Base-by-base conservation (phyloP, 23 red algal species). In the Chondrus crispus region DNA sequence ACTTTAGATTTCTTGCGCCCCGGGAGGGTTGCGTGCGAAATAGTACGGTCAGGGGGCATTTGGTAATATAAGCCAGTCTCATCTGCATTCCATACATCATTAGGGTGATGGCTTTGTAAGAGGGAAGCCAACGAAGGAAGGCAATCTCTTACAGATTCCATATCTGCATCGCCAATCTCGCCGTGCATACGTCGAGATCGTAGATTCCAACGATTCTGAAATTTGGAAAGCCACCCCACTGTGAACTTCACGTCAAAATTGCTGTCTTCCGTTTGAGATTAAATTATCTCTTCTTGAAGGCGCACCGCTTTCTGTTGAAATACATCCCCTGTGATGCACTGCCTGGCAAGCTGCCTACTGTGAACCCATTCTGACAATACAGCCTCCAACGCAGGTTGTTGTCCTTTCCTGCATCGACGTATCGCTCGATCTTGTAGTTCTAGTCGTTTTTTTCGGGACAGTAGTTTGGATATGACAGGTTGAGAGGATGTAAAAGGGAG, bases 41-140 rank as follows among this genome's bases (percentile, higher is more conserved):
- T 54, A 12, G 12, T 54, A 12, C 50, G 13, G 50, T 54, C 50
- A 14, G 20, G 50, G 50, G 20, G 50, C 50, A 54, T 54, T 54
- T 54, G 13, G 20, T 54, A 76, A 20, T 54, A 54, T 14, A 54
- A 20, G 12, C 50, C 50, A 12, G 50, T 54, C 50, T 54, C 50
- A 54, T 54, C 50, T 14, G 50, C 50, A 54, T 54, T 54, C 50
- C 50, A 54, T 14, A 54, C 12, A 54, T 54, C 50, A 54, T 20
- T 40, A 38, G 43, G 71, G 7, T 20, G 7, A 76, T 40, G 43
- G 4, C 24, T 8, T 48, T 37, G 71, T 8, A 7, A 76, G 43
- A 76, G 44, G 43, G 71, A 76, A 46, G 30, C 30, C 43, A 76
- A 76, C 33, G 71, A 8, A 46, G 71, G 71, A 76, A 76, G 71